phyloP scores from a whole-genome alignment of 345 rosid species.

The Eucalyptus pauciflora region DNA sequence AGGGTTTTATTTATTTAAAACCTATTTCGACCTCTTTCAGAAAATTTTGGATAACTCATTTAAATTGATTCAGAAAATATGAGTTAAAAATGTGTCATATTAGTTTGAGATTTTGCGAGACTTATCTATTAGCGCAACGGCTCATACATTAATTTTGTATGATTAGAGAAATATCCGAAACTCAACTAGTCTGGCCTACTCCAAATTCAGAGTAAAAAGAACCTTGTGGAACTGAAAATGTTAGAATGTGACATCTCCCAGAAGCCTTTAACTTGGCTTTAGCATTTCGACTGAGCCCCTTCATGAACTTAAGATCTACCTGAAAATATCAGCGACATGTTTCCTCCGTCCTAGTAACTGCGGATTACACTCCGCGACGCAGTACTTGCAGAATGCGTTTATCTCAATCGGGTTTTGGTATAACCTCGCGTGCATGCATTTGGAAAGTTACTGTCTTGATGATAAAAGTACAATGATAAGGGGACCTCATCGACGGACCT shows the following conservation, averaged over 20 bases:
- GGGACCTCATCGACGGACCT: background rate
- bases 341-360: background rate
- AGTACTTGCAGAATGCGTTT: background rate
- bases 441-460: background rate
- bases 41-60: background rate
- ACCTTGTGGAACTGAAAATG: background rate
- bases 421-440: background rate
- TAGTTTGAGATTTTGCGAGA: background rate
- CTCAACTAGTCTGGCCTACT: background rate
- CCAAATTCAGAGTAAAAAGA: background rate
- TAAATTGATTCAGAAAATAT: background rate
- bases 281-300: background rate
- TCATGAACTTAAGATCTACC: background rate
- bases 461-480: background rate
- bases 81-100: background rate
- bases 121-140: background rate
- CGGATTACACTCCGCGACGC: background rate
- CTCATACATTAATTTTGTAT: fast-evolving
- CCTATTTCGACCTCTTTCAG: background rate
- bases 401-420: background rate
- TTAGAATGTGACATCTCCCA: background rate
- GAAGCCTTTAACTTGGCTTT: background rate
- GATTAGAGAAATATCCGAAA: background rate
- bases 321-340: background rate
- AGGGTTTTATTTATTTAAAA: background rate